Evolutionary conservation across 768 basidiomycete species (phyloP).

Genomic region (Collybiopsis luxurians): DNA sequence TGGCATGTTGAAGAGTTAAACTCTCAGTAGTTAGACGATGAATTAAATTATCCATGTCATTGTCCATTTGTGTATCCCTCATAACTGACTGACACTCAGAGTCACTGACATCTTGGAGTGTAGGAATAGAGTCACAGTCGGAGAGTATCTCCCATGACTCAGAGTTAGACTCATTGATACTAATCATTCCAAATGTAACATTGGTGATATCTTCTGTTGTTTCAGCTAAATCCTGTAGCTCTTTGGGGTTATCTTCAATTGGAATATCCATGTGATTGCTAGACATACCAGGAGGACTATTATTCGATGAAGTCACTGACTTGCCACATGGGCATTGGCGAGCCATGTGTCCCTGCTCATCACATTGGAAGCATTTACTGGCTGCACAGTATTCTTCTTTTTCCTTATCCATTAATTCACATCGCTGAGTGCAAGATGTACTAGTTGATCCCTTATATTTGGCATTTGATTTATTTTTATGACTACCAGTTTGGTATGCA

Average conservation of each 20-base stretch:
- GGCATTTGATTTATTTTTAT: not conserved
- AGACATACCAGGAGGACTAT: slow-evolving; percentile 6
- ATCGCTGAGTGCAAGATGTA: not conserved
- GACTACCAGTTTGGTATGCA: no score
- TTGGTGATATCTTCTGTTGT: slow-evolving; percentile 5
- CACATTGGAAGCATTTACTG: slow-evolving; percentile 9
- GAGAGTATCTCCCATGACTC: not conserved
- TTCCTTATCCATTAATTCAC: slow-evolving; percentile 5
- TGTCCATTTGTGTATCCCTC: no score
- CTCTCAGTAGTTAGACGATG: no score
- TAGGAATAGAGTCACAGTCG: not conserved
- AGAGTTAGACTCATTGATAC: not conserved
- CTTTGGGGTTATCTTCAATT: not conserved
- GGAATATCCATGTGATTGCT: slow-evolving; percentile 4
- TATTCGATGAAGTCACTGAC: not conserved
- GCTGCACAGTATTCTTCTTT: slow-evolving; percentile 7
- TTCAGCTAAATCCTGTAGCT: not conserved
- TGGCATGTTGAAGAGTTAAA: not conserved
- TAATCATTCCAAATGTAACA: not conserved
- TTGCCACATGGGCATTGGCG: slow-evolving; percentile 7
- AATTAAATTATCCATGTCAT: no score
- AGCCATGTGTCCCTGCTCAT: slow-evolving; percentile 6
- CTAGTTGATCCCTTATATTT: no score
- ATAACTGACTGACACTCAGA: no score
- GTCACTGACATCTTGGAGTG: not conserved